Evolutionary conservation across 805 yeast genomes (phyloP).

Genomic region (Blastobotrys americana): DNA sequence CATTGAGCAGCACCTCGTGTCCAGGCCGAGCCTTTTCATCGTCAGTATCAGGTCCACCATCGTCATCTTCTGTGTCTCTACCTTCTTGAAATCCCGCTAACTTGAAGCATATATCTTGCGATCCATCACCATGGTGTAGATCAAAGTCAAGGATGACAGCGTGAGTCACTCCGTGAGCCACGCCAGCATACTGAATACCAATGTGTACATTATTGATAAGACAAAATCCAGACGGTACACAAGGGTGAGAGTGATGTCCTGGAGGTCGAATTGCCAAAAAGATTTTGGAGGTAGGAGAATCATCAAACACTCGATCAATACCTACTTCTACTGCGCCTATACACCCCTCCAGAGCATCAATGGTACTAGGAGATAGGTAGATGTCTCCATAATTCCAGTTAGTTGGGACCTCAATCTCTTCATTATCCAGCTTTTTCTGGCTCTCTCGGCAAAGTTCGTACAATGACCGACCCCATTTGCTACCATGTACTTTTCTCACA

Average conservation of each 20-base stretch:
- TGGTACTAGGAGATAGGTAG: constrained; percentile 51
- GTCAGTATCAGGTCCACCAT: constrained; percentile 23
- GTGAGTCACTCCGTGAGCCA: constrained; percentile 59
- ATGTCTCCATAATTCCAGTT: constrained; percentile 82
- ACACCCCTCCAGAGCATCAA: constrained; percentile 68
- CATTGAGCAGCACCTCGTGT: neutral
- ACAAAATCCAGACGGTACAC: constrained; percentile 81
- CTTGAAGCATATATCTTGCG: constrained; percentile 81
- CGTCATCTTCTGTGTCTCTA: constrained; percentile 33
- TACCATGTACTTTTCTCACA: constrained; percentile 64
- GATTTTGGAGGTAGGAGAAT: constrained; percentile 33
- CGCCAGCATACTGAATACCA: constrained; percentile 68
- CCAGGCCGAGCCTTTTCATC: constrained; percentile 35
- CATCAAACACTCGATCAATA: constrained; percentile 45
- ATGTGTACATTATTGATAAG: constrained; percentile 74
- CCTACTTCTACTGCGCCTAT: constrained; percentile 70
- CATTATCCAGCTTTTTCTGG: constrained; percentile 43
- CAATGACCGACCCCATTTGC: constrained; percentile 59
- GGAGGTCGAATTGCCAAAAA: constrained; percentile 74
- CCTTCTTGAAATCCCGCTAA: constrained; percentile 56
- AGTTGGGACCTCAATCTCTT: constrained; percentile 66
- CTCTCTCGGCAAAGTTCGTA: constrained; percentile 53
- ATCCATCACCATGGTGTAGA: constrained; percentile 84
- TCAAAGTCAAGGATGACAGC: constrained; percentile 79
- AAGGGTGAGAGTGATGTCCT: constrained; percentile 81